Conservation (phyloP, 2,329 filamentous ascomycete species). For the Cordyceps tenuipes region DNA sequence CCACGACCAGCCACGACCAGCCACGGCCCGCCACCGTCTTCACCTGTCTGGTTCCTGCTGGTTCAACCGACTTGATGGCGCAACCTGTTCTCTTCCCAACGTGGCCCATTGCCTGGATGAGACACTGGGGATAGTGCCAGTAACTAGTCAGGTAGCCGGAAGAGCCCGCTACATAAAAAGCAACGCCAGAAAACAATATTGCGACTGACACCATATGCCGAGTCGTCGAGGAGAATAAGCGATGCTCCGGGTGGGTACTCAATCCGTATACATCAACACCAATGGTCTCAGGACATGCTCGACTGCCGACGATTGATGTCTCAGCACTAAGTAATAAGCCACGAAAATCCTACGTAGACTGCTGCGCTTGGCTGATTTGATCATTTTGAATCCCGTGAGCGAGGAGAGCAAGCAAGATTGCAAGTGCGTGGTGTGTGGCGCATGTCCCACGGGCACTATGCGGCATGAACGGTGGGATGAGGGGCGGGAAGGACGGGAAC, state of each 20-base stretch:
- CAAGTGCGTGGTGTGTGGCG: not conserved
- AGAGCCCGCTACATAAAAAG: not conserved
- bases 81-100: not conserved
- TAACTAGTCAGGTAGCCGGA: too few relatives aligned
- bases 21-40: not conserved
- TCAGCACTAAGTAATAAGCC: not conserved
- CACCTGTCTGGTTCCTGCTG: not conserved
- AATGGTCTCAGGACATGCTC: not conserved
- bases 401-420: not conserved
- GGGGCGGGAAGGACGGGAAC: conserved; percentile 6
- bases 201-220: not conserved
- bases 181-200: not conserved
- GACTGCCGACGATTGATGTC: not conserved
- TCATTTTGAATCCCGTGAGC: not conserved
- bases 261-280: not conserved
- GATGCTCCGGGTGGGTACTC: not conserved
- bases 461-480: conserved; percentile 9
- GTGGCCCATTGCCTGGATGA: not conserved
- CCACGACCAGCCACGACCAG: too few relatives aligned
- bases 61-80: not conserved
- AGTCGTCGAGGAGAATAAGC: not conserved
- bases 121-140: not conserved
- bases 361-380: not conserved
- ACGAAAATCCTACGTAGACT: not conserved
- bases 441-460: not conserved